Base-by-base conservation (phyloP, 208 protist species). In the Crithidia sp. region DNA sequence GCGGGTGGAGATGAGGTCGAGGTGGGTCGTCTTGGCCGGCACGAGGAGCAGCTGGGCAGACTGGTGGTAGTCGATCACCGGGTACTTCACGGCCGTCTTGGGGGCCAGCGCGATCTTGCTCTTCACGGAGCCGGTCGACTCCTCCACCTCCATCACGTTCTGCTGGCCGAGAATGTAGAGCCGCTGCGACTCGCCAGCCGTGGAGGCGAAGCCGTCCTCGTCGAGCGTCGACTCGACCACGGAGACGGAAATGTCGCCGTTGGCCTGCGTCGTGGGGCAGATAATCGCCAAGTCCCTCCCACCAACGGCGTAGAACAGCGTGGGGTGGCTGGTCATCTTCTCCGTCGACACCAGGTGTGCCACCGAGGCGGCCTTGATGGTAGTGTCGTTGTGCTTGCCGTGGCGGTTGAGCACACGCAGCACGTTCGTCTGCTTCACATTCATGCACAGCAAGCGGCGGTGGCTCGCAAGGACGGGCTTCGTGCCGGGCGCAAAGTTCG, bases 401-500 rank as follows among this genome's bases (percentile, higher is more conserved):
- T 88, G 74, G 36, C 83, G 83, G 58, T 89, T 89, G 58, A 97
- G 77, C 14, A 97, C 68, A 14, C 90, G 89, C 37, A 97, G 74
- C 45, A 80, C 81, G 74, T 93, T 95, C n/a, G 90, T 75, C 63
- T 90, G 79, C 73, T 95, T 94, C 67, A 89, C 82, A 41, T 86
- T 93, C 83, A 93, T 91, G 81, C 90, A 95, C 44, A 95, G 80
- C 54, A 94, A 71, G 44, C 81, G 81, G 53, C 87, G 83, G 72
- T 93, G 84, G 8, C 83, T 86, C 53, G 89, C 72, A 17, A 97
- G 64, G 37, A 91, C 55, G 43, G 90, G 84, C 36, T 76, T 81
- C 17, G 83, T 62, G 44, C 76, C 76, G 0, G 70, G 64, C 19
- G 74, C 84, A 67, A 89, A 95, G 50, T 83, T 77, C 10, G 74